phyloP scores from a whole-genome alignment of 441 rosid species.

The Erysimum pusillum region DNA sequence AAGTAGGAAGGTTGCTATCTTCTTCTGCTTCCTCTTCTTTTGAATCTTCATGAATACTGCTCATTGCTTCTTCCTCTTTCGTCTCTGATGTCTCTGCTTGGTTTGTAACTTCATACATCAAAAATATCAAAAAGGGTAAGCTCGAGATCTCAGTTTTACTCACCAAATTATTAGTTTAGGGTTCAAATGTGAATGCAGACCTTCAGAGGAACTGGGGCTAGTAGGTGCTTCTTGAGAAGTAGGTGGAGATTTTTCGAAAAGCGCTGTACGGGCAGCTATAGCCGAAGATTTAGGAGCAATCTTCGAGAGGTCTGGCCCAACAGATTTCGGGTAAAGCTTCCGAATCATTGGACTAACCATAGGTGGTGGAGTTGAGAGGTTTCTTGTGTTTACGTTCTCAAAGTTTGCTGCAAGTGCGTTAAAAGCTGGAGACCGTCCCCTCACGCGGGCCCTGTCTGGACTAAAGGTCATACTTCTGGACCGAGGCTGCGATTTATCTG shows the following conservation, averaged over 20 bases:
- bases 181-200: constrained; percentile 48
- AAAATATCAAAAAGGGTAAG: constrained; percentile 34
- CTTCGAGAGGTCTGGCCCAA: constrained; percentile 66
- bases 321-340: constrained; percentile 91
- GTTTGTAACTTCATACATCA: constrained; percentile 61
- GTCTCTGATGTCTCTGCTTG: constrained; percentile 60
- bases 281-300: constrained; percentile 75
- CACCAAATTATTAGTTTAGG: neutral
- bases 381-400: constrained; percentile 81
- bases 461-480: constrained; percentile 97
- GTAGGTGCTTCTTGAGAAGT: constrained; percentile 61
- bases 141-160: constrained; percentile 11
- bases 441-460: constrained; percentile 91
- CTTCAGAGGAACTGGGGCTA: constrained; percentile 76
- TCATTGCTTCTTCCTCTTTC: constrained; percentile 63
- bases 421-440: constrained; percentile 99
- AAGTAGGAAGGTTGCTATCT: constrained; percentile 78
- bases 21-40: constrained; percentile 92
- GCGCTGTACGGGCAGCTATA: constrained; percentile 73
- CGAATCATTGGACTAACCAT: constrained; percentile 67
- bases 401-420: constrained; percentile 95
- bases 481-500: constrained; percentile 87
- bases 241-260: constrained; percentile 73
- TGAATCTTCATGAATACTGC: constrained; percentile 82
- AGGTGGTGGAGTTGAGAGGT: constrained; percentile 99